Evolutionary conservation across 2,329 filamentous ascomycete species (phyloP).

Genomic region (Epichloe elymi): DNA sequence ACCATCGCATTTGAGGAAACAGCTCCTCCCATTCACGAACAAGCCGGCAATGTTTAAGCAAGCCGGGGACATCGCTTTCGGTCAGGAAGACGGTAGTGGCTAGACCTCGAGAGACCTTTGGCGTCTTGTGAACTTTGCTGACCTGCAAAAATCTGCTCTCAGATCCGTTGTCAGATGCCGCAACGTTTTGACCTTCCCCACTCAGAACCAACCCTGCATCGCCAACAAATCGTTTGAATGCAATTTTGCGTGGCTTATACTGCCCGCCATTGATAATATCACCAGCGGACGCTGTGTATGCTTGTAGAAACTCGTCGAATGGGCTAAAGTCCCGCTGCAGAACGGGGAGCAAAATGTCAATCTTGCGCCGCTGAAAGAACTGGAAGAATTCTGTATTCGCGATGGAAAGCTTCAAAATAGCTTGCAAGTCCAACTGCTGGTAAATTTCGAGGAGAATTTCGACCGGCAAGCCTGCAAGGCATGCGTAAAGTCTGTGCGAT

Average conservation of each 20-base stretch:
- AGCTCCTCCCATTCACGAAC: conserved; percentile 26
- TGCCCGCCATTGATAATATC: conserved; percentile 22
- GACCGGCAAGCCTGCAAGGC: conserved; percentile 23
- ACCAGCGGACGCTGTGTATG: conserved; percentile 28
- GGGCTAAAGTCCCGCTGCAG: conserved; percentile 29
- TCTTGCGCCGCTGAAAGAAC: conserved; percentile 29
- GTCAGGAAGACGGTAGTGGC: conserved; percentile 17
- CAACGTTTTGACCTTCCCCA: not conserved
- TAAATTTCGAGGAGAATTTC: conserved; percentile 38
- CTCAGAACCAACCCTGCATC: conserved; percentile 18
- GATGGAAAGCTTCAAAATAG: conserved; percentile 26
- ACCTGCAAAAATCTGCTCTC: conserved; percentile 11
- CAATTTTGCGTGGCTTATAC: conserved; percentile 25
- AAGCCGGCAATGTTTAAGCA: conserved; percentile 23
- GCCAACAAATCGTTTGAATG: conserved; percentile 24
- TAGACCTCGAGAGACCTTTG: not conserved
- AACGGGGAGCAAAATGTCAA: conserved; percentile 28
- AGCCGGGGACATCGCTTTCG: conserved; percentile 18
- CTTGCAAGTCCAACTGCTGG: conserved; percentile 27
- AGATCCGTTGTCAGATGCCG: not conserved
- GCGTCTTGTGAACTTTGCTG: conserved; percentile 3
- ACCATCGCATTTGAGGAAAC: conserved; percentile 33
- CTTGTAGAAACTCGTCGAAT: conserved; percentile 32
- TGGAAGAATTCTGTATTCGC: conserved; percentile 24
- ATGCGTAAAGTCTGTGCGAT: conserved; percentile 5